Conservation (phyloP, 805 yeast species). For the Yamadazyma ubonensis region DNA sequence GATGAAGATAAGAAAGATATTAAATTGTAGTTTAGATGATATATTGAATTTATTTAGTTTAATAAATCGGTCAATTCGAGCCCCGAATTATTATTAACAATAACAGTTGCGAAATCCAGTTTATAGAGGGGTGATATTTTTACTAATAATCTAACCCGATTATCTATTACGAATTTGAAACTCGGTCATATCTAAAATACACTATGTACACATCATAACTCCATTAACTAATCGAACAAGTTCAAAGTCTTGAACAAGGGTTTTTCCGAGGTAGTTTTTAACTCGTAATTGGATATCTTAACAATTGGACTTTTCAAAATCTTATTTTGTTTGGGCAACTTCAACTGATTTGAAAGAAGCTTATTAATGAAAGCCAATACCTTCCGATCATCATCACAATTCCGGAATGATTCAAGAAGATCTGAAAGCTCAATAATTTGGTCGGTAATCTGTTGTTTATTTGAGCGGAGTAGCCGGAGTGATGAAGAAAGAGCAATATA, state of each 20-base stretch:
- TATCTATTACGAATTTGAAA: neutral
- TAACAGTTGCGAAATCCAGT: too few species aligned
- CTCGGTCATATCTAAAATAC: conserved; percentile 8
- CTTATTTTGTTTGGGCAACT: conserved; percentile 35
- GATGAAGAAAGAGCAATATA: conserved; percentile 35
- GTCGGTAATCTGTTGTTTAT: conserved; percentile 22
- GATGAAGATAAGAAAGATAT: conserved; percentile 32
- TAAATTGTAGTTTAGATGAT: conserved; percentile 1
- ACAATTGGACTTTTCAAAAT: conserved; percentile 34
- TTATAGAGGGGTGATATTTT: too few species aligned
- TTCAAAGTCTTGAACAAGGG: conserved; percentile 26
- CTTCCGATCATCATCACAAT: conserved; percentile 18
- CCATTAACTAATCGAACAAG: conserved; percentile 19
- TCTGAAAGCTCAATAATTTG: conserved; percentile 33
- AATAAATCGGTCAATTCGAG: neutral
- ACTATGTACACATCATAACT: conserved; percentile 12
- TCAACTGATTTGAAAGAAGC: conserved; percentile 30
- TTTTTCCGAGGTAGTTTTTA: conserved; percentile 7
- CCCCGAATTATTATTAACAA: too few species aligned
- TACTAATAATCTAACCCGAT: too few species aligned
- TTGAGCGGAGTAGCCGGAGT: conserved; percentile 26
- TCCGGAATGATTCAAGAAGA: conserved; percentile 22
- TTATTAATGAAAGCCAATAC: conserved; percentile 33
- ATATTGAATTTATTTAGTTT: neutral
- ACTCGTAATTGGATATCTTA: conserved; percentile 31